Conservation (phyloP, 2,329 filamentous ascomycete genomes). For the Dichotomopilus funicola region DNA sequence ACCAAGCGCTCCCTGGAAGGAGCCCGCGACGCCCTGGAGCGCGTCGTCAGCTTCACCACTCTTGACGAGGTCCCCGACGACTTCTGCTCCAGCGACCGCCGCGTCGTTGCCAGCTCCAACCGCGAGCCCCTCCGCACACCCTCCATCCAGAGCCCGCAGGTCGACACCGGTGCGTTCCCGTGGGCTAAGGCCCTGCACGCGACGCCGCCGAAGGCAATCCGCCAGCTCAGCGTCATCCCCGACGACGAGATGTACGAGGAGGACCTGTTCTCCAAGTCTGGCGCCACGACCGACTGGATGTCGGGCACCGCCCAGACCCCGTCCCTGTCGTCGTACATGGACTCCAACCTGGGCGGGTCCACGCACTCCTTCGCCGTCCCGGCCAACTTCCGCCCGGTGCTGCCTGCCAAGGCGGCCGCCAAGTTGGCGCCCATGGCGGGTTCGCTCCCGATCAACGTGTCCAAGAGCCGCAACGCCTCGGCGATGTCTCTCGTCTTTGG, state of each 20-base stretch:
- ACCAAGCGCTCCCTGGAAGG: constrained; percentile 75
- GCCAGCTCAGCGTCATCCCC: constrained; percentile 81
- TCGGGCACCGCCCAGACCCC: constrained; percentile 69
- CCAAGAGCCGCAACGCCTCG: constrained; percentile 61
- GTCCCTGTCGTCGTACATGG: constrained; percentile 75
- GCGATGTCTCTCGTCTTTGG: constrained; percentile 77
- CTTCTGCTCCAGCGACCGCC: constrained; percentile 78
- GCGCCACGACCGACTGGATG: constrained; percentile 69
- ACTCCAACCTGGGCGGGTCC: constrained; percentile 74
- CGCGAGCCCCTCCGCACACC: constrained; percentile 93
- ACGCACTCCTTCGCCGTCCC: constrained; percentile 65
- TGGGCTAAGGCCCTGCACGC: constrained; percentile 89
- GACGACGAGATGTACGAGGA: constrained; percentile 75
- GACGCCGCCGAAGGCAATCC: constrained; percentile 61
- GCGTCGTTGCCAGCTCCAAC: constrained; percentile 75
- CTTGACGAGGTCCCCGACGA: constrained; percentile 88
- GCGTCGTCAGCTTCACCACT: constrained; percentile 85
- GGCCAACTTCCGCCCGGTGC: constrained; percentile 32
- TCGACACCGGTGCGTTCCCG: constrained; percentile 80
- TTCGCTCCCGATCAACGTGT: constrained; percentile 73
- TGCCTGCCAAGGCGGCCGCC: constrained; percentile 40
- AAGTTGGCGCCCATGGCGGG: constrained; percentile 56
- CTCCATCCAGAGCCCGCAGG: constrained; percentile 79
- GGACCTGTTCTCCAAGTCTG: constrained; percentile 77
- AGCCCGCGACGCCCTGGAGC: constrained; percentile 69